These are phyloP conservation scores for Penicillium lagena DNA, from an alignment of 495 filamentous ascomycete genomes.

Conservation along the genomic window DNA sequence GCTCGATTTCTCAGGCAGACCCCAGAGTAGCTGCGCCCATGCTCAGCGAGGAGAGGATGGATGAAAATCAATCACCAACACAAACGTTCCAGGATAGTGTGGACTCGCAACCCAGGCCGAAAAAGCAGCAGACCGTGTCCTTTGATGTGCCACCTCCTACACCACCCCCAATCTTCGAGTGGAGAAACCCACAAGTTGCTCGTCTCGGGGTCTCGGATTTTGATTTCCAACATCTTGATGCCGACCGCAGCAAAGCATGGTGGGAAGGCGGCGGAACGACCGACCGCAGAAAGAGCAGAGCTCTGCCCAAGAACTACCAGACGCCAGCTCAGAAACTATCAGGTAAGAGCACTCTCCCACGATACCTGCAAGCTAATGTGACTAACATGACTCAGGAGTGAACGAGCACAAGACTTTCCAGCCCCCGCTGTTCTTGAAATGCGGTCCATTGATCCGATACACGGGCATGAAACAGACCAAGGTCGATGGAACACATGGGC, in stretches of 20 bases:
- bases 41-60: slow-evolving; percentile 10
- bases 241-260: slow-evolving; percentile 39
- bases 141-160: slow-evolving; percentile 44
- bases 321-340: slow-evolving; percentile 31
- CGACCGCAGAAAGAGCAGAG: slow-evolving; percentile 36
- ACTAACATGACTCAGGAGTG: slow-evolving; percentile 18
- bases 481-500: slow-evolving; percentile 28
- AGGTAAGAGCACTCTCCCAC: slow-evolving; percentile 16
- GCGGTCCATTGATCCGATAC: slow-evolving; percentile 84
- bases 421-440: slow-evolving; percentile 77
- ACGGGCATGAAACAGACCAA: slow-evolving; percentile 57
- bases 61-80: slow-evolving; percentile 9
- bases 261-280: slow-evolving; percentile 32
- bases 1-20: slow-evolving; percentile 11
- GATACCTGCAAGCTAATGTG: not conserved
- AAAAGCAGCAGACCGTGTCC: slow-evolving; percentile 33
- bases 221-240: slow-evolving; percentile 36
- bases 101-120: slow-evolving; percentile 26
- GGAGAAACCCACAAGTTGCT: slow-evolving; percentile 32
- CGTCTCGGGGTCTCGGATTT: slow-evolving; percentile 31
- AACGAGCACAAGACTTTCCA: slow-evolving; percentile 59
- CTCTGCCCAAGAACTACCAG: slow-evolving; percentile 32
- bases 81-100: slow-evolving; percentile 13
- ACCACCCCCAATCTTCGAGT: slow-evolving; percentile 39
- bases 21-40: slow-evolving; percentile 3